Base-by-base conservation (phyloP, 352 stramenopile genomes). In the Phytophthora colocasiae region DNA sequence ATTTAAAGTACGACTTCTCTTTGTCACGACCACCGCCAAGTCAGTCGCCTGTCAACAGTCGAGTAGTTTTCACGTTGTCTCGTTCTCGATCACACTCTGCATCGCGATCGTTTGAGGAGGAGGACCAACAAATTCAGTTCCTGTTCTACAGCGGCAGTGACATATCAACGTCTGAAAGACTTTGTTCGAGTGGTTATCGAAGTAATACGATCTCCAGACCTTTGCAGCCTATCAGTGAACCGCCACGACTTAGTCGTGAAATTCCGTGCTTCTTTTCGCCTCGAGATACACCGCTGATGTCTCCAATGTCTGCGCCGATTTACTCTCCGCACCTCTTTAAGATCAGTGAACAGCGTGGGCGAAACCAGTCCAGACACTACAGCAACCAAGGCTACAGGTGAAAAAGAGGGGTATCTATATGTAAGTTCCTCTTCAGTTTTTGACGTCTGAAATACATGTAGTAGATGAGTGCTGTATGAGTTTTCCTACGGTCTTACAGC, bases 241-340 rank as follows among this genome's bases (percentile, higher is more conserved):
- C 52, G 9, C 63, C 58, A 39, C 54, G 17, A 11, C 75, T 80
- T 39, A 76, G 53, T 55, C 75, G 71, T 56, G 59, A 77, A 29
- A 81, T 84, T 29, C 73, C 73, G 26, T 68, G 71, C 47, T 84
- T 84, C 57, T 80, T 80, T 60, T 83, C 72, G 17, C 75, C 72
- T 17, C 66, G 72, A 2, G 66, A 80, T 39, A 71, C 69, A 8
- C 72, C 72, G 9, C 5, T 46, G 0, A 55, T 52, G 47, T 66
- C 74, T 49, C 69, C 75, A 1, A 49, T 66, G 41, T 51, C 51
- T 4, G 53, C 53, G 26, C 58, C 66, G 2, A 58, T 73, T 22
- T 73, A 75, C 63, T 74, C 66, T 15, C 65, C 69, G 4, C 69
- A 75, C 48, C 51, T 78, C 27, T 74, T 74, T 56, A 58, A 53